phyloP scores from a whole-genome alignment of 2,329 filamentous ascomycete species.

The Aspergillus pseudoglaucus region DNA sequence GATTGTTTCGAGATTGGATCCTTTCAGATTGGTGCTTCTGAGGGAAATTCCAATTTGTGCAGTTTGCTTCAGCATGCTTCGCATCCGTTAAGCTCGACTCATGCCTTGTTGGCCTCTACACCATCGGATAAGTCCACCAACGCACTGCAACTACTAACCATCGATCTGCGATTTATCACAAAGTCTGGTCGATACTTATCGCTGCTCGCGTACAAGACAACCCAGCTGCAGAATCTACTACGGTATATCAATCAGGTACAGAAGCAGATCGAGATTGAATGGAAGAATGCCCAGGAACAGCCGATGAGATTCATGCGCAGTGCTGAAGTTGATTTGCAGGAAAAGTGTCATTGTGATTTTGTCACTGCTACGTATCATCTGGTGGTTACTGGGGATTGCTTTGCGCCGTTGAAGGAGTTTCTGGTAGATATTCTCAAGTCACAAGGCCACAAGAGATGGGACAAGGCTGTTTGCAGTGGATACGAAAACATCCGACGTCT shows the following conservation, averaged over 20 bases:
- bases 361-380: conserved; percentile 76
- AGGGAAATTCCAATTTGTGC: conserved; percentile 32
- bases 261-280: conserved; percentile 71
- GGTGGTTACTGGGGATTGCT: conserved; percentile 74
- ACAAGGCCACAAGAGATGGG: conserved; percentile 90
- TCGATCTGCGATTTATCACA: conserved; percentile 78
- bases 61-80: conserved; percentile 58
- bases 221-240: conserved; percentile 77
- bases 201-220: conserved; percentile 77
- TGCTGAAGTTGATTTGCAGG: conserved; percentile 67
- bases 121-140: conserved; percentile 14
- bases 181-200: conserved; percentile 70
- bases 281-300: conserved; percentile 73
- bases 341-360: conserved; percentile 59
- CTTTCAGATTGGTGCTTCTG: conserved; percentile 36
- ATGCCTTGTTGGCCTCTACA: conserved; percentile 57
- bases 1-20: conserved; percentile 74
- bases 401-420: conserved; percentile 74
- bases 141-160: conserved; percentile 58
- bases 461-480: conserved; percentile 73
- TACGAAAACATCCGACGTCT: conserved; percentile 71
- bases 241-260: conserved; percentile 79
- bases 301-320: conserved; percentile 70
- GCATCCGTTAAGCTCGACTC: conserved; percentile 67
- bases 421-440: conserved; percentile 65